Percentiles rank a stretch among this genome's conserved stretches.
Evolutionary conservation across 768 basidiomycete species (phyloP).

Genomic region (Dioszegia hungarica): DNA sequence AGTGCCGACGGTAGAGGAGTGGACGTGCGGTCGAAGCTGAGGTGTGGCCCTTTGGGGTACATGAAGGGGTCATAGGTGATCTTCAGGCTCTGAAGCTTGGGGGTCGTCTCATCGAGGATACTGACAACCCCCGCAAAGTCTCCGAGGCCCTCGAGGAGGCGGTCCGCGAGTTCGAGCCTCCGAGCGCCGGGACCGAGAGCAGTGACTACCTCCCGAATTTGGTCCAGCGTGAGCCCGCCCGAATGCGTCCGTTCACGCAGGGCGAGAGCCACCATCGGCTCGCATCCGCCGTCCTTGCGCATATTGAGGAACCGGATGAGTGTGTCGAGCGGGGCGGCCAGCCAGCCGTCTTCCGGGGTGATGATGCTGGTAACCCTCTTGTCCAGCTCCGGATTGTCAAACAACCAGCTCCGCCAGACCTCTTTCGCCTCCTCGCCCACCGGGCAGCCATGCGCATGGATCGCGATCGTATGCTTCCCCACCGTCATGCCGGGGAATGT

Average conservation of each 20-base stretch:
- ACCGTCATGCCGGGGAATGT: background rate
- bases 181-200: background rate
- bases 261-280: background rate
- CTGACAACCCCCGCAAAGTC: background rate
- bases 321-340: background rate
- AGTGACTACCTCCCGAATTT: background rate
- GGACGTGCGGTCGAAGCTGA: too few species aligned
- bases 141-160: background rate
- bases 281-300: background rate
- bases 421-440: too few species aligned
- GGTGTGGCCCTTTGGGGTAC: background rate
- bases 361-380: background rate
- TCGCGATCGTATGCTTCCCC: background rate
- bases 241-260: background rate
- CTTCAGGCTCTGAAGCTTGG: background rate
- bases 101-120: background rate
- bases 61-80: background rate
- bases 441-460: too few species aligned
- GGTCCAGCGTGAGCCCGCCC: background rate
- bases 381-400: background rate
- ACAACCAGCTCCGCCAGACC: background rate
- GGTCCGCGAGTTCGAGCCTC: background rate
- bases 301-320: background rate
- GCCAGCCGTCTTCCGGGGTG: background rate
- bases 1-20: background rate